Base-by-base conservation (phyloP, 768 basidiomycete genomes). In the Termitomyces sp. region DNA sequence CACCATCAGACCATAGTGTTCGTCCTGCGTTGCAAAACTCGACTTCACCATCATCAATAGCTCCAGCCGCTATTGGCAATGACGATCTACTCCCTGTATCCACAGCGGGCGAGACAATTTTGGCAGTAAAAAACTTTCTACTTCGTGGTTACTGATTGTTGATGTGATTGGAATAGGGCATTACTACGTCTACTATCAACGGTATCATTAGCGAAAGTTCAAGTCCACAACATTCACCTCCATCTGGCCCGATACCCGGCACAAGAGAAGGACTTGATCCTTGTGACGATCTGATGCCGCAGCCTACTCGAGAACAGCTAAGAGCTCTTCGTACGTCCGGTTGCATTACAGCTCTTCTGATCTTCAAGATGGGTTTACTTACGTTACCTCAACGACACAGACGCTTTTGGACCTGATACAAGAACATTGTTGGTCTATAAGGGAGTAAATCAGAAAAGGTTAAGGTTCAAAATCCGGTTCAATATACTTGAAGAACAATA, bases 401-500 rank as follows among this genome's bases (percentile, higher is more conserved):
- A 61, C 28, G 61, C 61, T 4, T 66, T 68, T 49, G 66, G 65
- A 8, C 49, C 56, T 47, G 59, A 64, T 35, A 64, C 65, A 54
- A 47, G 53, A 32, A 59, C 58, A 3, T 36, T 62, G 26, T 6
- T 33, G 24, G 43, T 45, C 16, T 44, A 33, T 10, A 35, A 54
- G 22, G 53, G 53, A 54, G 14, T 5, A 14, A 33, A 24, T 22
- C 32, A 33, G 33, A 54, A 22, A 43, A 54, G n/a, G n/a, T 13
- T 2, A 54, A 61, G 18, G 42, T 64, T 45, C 48, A 60, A 30
- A 56, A 54, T 20, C 22, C 48, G 32, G 8, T 67, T 77, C 58
- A 50, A 54, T 28, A 60, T 71, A 35, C 47, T 59, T 9, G 67
- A 74, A 24, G 56, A 60, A 14, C 61, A 68, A 6, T 69, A 65